Percentiles rank a stretch among this genome's conserved stretches.
These are phyloP conservation scores for Saccharomycopsis malanga DNA, from an alignment of 805 yeast genomes.

Conservation along the genomic window DNA sequence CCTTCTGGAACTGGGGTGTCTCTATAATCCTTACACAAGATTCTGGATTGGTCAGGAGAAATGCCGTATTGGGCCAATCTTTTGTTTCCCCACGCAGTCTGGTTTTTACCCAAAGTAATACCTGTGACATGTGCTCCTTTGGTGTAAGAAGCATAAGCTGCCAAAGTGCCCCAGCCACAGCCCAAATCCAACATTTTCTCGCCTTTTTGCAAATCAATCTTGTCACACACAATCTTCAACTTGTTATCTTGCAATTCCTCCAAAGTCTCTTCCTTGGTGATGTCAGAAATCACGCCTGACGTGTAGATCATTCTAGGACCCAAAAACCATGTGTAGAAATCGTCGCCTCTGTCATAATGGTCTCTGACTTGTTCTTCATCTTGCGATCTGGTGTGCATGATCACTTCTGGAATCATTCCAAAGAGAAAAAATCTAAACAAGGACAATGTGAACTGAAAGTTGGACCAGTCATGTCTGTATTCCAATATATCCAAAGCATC, in stretches of 20 bases:
- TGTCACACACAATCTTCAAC: conserved; percentile 79
- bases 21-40: conserved; percentile 82
- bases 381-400: conserved; percentile 85
- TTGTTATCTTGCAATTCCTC: conserved; percentile 85
- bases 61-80: conserved; percentile 65
- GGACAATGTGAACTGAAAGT: conserved; percentile 67
- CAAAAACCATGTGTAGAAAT: conserved; percentile 87
- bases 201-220: conserved; percentile 64
- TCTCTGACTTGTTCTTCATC: conserved; percentile 96
- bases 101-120: conserved; percentile 82
- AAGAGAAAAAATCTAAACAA: conserved; percentile 74
- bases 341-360: conserved; percentile 94
- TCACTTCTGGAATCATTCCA: conserved; percentile 89
- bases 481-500: conserved; percentile 80
- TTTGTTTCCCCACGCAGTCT: conserved; percentile 81
- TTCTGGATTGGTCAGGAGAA: conserved; percentile 58
- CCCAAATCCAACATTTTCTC: conserved; percentile 80
- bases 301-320: conserved; percentile 95
- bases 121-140: conserved; percentile 87
- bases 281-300: conserved; percentile 74
- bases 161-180: conserved; percentile 95
- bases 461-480: conserved; percentile 88
- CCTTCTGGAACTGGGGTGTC: conserved; percentile 73
- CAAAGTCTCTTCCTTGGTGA: conserved; percentile 61
- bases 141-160: conserved; percentile 73